phyloP scores from a whole-genome alignment of 257 asterid genomes.

The Solanum commersonii region DNA sequence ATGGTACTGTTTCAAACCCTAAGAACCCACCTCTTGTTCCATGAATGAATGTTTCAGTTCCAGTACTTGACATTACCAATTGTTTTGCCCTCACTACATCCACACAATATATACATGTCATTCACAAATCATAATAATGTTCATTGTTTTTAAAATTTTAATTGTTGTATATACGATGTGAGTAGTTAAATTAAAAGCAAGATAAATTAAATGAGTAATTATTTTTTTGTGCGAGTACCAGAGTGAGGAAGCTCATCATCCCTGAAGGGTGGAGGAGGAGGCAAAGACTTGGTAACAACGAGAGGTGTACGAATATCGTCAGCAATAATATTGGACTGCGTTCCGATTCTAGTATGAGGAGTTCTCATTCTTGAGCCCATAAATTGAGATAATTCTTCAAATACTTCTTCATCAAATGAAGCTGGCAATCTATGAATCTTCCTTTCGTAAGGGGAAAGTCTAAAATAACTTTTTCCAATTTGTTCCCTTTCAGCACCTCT shows the following conservation, averaged over 20 bases:
- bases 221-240: neutral
- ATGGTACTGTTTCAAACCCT: slow-evolving; percentile 18
- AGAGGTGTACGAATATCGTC: slow-evolving; percentile 9
- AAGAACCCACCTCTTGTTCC: slow-evolving; percentile 19
- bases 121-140: neutral
- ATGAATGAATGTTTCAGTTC: slow-evolving; percentile 11
- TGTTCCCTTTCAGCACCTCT: slow-evolving; percentile 38
- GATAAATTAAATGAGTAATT: no score
- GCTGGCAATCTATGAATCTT: slow-evolving; percentile 41
- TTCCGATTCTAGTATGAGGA: slow-evolving; percentile 3
- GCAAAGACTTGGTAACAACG: slow-evolving; percentile 5
- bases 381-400: slow-evolving; percentile 37
- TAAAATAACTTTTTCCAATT: slow-evolving; percentile 33
- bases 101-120: neutral
- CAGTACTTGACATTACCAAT: slow-evolving; percentile 5
- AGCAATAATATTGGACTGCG: neutral
- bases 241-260: slow-evolving; percentile 18
- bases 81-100: slow-evolving; percentile 22
- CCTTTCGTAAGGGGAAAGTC: slow-evolving; percentile 38
- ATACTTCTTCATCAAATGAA: slow-evolving; percentile 44
- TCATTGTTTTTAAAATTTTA: neutral
- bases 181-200: neutral
- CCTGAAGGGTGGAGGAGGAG: slow-evolving; percentile 14
- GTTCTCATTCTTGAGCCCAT: slow-evolving; percentile 36
- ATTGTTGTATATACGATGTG: neutral